Conservation (phyloP, 169 alveolate species). For the Cryptosporidium tyzzeri region DNA sequence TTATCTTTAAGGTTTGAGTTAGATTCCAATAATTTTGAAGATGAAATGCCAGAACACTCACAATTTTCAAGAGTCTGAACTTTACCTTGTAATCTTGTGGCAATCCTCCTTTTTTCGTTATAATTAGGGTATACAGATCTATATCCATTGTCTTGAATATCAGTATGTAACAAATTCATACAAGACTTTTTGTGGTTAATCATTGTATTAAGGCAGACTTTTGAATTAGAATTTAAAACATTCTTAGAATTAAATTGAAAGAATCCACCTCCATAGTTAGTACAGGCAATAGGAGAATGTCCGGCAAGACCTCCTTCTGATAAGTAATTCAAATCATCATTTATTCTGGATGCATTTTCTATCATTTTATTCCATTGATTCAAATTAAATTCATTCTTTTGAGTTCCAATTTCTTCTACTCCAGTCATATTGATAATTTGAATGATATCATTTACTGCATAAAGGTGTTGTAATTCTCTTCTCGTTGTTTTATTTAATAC, state of each 20-base stretch:
- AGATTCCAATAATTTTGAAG: neutral
- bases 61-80: neutral
- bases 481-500: constrained; percentile 50
- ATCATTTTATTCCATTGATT: constrained; percentile 13
- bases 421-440: constrained; percentile 17
- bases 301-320: constrained; percentile 69
- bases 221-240: neutral
- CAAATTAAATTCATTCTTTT: neutral
- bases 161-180: constrained; percentile 16
- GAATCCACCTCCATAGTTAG: constrained; percentile 47
- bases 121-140: neutral
- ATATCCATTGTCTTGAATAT: constrained; percentile 28
- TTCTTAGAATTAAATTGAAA: constrained; percentile 25
- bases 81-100: constrained; percentile 58
- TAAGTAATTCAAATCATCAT: constrained; percentile 56
- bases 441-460: constrained; percentile 34
- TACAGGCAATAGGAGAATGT: constrained; percentile 12
- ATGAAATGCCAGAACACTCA: neutral
- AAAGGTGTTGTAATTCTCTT: neutral
- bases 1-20: neutral
- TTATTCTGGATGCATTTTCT: constrained; percentile 38
- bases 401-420: neutral
- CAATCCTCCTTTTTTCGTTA: constrained; percentile 21
- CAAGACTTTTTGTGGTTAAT: constrained; percentile 40
- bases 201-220: neutral